Base-by-base conservation (phyloP, 768 basidiomycete genomes). In the Mycena olivaceomarginata region DNA sequence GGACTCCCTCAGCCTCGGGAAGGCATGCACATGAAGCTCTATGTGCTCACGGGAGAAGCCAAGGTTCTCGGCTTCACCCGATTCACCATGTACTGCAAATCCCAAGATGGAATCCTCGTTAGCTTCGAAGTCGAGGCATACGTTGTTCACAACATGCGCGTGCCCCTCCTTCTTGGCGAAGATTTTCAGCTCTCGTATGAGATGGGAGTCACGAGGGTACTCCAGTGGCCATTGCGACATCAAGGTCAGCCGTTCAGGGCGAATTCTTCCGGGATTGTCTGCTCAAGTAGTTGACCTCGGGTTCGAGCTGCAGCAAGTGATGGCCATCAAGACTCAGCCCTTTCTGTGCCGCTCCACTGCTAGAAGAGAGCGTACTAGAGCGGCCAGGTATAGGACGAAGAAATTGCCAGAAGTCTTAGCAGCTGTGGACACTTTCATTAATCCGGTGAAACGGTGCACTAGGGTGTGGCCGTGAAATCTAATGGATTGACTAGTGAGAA, bases 161-260 rank as follows among this genome's bases (percentile, higher is more conserved):
- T 83, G 0, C 83, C 84, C n/a, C 10, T 85, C 0, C n/a, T n/a
- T n/a, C n/a, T n/a, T n/a, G n/a, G n/a, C n/a, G n/a, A n/a, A 63
- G 84, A 85, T 60, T 85, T 83, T 75, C 82, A 82, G 15, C 13
- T 59, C 4, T 53, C 59, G 2, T 84, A 84, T 70, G 82, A 82
- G 43, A 22, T 85, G 7, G 72, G 66, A 4, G 75, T 83, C 5
- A 43, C 39, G 0, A 73, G n/a, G 82, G 0, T 67, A 46, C 2
- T 37, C 77, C 12, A 72, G 72, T 4, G 78, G 76, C 0, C 60
- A 72, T 15, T 67, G 73, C 43, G 31, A 53, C 12, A 39, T 83
- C 5, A 4, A 9, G 1, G 22, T 76, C 2, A 71, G 78, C 2
- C 39, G 51, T 6, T 45, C 70, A 2, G 20, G 18, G 1, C 18